Base-by-base conservation (phyloP, 345 rosid genomes). In the Lepidium africanum region DNA sequence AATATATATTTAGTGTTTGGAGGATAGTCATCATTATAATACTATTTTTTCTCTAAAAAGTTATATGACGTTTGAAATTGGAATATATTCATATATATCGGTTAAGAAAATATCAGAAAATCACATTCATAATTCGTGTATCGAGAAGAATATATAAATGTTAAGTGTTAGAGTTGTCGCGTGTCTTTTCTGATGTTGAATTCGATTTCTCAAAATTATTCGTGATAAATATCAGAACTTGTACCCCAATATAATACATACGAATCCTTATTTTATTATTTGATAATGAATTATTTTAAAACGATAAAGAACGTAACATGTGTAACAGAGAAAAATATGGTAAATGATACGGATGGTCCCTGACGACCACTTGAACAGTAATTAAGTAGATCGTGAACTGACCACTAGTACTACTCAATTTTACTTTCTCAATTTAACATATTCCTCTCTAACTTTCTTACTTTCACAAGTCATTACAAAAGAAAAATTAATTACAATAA, bases 271-370 rank as follows among this genome's bases (percentile, higher is more conserved):
- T 8, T 27, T 27, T 30, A 3, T 30, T n/a, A n/a, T 30, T 0
- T 30, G 33, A 30, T 30, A 30, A 30, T 30, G 6, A 30, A 30
- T 30, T 5, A 42, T 25, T 23, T 7, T 21, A n/a, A 51, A 71
- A 62, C 55, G 47, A 57, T 35, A 57, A 39, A 12, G 76, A 65
- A 19, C 19, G 30, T 57, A 57, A 65, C 66, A 65, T 39, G 60
- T 40, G 66, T 40, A 19, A 49, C 27, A 65, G 39, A 65, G 10
- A 48, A 40, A 59, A 37, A 19, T 57, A 64, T 30, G 33, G 11
- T 9, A 66, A 30, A 56, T 37, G 49, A 55, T 47, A 30, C 38
- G 25, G 56, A 56, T 56, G 65, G 76, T 65, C 76, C 76, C 27
- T 56, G 42, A 39, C 19, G 38, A 30, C 52, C 43, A 72, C 57